Conservation (phyloP, 345 rosid species). For the Anastatica hierochuntica region DNA sequence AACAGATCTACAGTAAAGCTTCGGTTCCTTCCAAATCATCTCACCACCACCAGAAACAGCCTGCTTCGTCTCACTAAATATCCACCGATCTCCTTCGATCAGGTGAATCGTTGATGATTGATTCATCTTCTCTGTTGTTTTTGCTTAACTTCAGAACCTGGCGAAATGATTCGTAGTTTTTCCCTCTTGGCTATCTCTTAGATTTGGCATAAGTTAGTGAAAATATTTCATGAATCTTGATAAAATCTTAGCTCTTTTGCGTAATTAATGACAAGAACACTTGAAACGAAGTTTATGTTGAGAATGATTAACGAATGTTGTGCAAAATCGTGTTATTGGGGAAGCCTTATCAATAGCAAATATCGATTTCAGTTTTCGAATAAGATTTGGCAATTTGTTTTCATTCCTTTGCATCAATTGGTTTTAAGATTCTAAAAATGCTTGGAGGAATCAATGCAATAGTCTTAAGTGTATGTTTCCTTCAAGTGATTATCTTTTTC, state of each 20-base stretch:
- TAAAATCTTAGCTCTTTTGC: too few relatives aligned
- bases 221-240: not conserved
- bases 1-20: slow-evolving; percentile 65
- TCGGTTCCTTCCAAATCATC: slow-evolving; percentile 46
- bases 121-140: not conserved
- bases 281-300: not conserved
- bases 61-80: slow-evolving; percentile 25
- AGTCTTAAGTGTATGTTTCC: not conserved
- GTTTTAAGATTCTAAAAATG: not conserved
- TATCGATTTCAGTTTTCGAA: too few relatives aligned
- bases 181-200: not conserved
- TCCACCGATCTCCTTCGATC: too few relatives aligned
- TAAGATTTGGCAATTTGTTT: too few relatives aligned
- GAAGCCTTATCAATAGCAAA: not conserved
- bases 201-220: not conserved
- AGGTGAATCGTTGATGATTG: not conserved
- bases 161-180: too few relatives aligned
- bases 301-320: not conserved
- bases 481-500: not conserved
- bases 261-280: too few relatives aligned
- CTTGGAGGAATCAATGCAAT: not conserved
- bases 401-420: not conserved
- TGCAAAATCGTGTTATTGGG: not conserved
- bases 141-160: not conserved
- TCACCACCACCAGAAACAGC: slow-evolving; percentile 30